Conservation (phyloP, 2,329 filamentous ascomycete species). For the Penicillium olsonii region DNA sequence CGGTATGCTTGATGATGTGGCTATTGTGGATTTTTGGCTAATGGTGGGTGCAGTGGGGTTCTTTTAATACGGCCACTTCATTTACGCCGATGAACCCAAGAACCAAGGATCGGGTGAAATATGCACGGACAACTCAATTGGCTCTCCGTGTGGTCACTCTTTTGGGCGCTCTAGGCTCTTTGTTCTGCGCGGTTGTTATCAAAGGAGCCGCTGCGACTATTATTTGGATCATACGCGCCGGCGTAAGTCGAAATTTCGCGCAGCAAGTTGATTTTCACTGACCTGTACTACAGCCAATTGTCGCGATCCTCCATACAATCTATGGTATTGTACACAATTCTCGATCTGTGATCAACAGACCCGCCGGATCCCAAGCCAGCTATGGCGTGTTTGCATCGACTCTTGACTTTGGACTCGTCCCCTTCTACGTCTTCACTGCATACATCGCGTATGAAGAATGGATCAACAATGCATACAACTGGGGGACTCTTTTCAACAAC, state of each 20-base stretch:
- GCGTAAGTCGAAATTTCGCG: constrained; percentile 55
- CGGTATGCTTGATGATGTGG: constrained; percentile 51
- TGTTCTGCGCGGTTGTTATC: constrained; percentile 77
- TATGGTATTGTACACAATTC: constrained; percentile 83
- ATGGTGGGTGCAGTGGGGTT: constrained; percentile 39
- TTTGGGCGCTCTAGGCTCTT: constrained; percentile 67
- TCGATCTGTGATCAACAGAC: constrained; percentile 67
- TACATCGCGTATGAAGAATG: constrained; percentile 57
- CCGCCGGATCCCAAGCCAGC: constrained; percentile 78
- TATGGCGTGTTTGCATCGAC: constrained; percentile 84
- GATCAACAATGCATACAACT: constrained; percentile 49
- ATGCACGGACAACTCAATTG: constrained; percentile 69
- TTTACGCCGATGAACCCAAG: constrained; percentile 67
- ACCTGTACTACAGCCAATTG: constrained; percentile 62
- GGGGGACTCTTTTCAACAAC: constrained; percentile 68
- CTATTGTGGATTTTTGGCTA: constrained; percentile 10
- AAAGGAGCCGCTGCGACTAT: constrained; percentile 64
- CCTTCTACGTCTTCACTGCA: constrained; percentile 63
- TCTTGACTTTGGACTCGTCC: constrained; percentile 67
- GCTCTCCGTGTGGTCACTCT: constrained; percentile 67
- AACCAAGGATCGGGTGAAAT: constrained; percentile 71
- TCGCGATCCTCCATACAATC: constrained; percentile 68
- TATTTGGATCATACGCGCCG: constrained; percentile 75
- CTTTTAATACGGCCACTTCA: constrained; percentile 60
- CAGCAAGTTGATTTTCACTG: not conserved